phyloP scores from a whole-genome alignment of 2,329 filamentous ascomycete species.

The Fusarium abutilonis region DNA sequence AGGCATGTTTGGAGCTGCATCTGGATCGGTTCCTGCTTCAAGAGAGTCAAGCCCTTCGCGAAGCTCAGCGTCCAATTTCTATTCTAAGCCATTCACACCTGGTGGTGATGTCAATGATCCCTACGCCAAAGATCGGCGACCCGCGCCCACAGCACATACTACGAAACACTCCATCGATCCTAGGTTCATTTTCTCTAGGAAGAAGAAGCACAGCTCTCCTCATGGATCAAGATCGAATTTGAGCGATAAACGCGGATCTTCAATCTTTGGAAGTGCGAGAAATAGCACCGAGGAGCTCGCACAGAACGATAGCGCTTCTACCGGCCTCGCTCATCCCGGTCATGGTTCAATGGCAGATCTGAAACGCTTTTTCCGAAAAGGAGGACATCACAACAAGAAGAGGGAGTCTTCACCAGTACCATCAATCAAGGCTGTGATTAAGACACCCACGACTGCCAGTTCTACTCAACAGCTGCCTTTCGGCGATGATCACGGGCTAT shows the following conservation, averaged over 20 bases:
- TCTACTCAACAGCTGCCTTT: conserved; percentile 79
- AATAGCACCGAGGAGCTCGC: conserved; percentile 51
- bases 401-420: conserved; percentile 70
- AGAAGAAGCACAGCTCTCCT: conserved; percentile 72
- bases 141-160: conserved; percentile 72
- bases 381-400: conserved; percentile 74
- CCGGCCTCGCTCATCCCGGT: conserved; percentile 41
- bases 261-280: conserved; percentile 49
- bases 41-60: conserved; percentile 73
- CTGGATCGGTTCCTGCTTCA: conserved; percentile 66
- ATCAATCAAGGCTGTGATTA: conserved; percentile 61
- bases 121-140: conserved; percentile 83
- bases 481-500: conserved; percentile 89
- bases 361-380: conserved; percentile 94
- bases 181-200: conserved; percentile 83
- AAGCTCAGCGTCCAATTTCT: conserved; percentile 69
- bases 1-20: conserved; percentile 63
- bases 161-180: conserved; percentile 74
- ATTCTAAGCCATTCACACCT: conserved; percentile 80
- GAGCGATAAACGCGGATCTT: conserved; percentile 65
- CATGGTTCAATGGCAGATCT: conserved; percentile 92
- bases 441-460: conserved; percentile 58
- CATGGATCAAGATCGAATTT: conserved; percentile 62
- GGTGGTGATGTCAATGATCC: conserved; percentile 84
- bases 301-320: conserved; percentile 42